Evolutionary conservation across 257 asterid genomes (phyloP), one percentile per base, ranked within the genome.

Genomic region (Jaltomata sinuosa): DNA sequence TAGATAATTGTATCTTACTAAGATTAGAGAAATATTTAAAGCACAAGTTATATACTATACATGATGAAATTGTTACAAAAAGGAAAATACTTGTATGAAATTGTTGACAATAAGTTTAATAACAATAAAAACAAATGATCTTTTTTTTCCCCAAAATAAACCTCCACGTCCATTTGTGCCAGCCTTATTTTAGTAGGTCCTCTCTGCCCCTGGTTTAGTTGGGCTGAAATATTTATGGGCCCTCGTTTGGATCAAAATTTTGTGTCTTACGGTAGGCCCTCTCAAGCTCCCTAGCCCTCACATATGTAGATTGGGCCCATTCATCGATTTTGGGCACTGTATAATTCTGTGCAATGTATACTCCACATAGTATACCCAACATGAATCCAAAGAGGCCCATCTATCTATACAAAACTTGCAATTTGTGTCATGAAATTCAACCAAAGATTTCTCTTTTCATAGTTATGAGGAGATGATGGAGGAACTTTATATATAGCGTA

Each of bases 281-380:
- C 59, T 89, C 91, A 61, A 89, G 5, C 80, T 89, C 62, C 72
- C 71, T 85, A 68, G 85, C 88, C 84, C 31, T 85, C 1, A 34
- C 67, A 65, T 57, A 78, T 34, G 89, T 82, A 61, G 42, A 83
- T 19, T 85, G 71, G 18, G 81, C 71, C 77, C 87, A 8, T 22
- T 85, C 82, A 49, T 84, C 79, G 21, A 89, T 85, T 64, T 84
- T 88, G 52, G 93, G 92, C 3, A 91, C 5, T 27, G 36, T 85
- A 77, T 91, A 88, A 29, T 81, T 91, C 79, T 91, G 93, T 49
- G 91, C 91, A 11, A 89, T 74, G 32, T 91, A 88, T 12, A 84
- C 88, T 32, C 93, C 92, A 42, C 86, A 83, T 1, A 85, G 25
- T 11, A 89, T 79, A 19, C 94, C 91, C 38, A 88, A 27, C 89